phyloP scores from a whole-genome alignment of 768 basidiomycete genomes.

The Phanerochaete sordida region DNA sequence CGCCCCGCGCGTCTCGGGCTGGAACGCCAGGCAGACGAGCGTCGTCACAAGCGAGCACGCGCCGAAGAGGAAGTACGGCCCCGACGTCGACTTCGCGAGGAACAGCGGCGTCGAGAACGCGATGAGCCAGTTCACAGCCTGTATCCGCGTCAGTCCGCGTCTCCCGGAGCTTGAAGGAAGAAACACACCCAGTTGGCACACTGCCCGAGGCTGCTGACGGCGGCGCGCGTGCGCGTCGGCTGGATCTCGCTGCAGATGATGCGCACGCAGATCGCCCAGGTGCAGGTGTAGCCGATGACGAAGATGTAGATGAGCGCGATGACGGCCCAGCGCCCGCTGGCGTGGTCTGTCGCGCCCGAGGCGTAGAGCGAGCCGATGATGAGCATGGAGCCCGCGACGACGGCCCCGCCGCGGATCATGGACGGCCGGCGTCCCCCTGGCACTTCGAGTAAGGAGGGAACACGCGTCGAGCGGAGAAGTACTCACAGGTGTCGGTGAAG shows the following conservation, averaged over 20 bases:
- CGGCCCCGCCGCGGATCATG: constrained; percentile 39
- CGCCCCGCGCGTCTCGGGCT: constrained; percentile 43
- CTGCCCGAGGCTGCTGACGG: constrained; percentile 37
- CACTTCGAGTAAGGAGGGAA: neutral
- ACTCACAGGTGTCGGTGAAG: constrained; percentile 37
- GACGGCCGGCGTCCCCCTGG: constrained; percentile 33
- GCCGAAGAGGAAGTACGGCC: constrained; percentile 46
- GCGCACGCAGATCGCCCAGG: constrained; percentile 42
- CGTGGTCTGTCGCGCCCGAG: constrained; percentile 25
- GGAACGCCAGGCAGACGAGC: constrained; percentile 34
- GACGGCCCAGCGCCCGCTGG: constrained; percentile 35
- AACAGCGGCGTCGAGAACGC: constrained; percentile 46
- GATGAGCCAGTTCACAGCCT: constrained; percentile 40
- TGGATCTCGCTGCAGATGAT: constrained; percentile 45
- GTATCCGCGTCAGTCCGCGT: neutral
- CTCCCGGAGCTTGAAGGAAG: neutral
- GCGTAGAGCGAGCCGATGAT: constrained; percentile 44
- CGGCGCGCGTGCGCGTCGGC: constrained; percentile 42
- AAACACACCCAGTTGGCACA: constrained; percentile 39
- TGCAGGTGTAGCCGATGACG: constrained; percentile 37
- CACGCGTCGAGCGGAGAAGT: neutral
- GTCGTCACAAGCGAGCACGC: constrained; percentile 33
- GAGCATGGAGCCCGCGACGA: constrained; percentile 36
- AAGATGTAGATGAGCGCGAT: constrained; percentile 48
- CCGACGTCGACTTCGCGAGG: constrained; percentile 39